Evolutionary conservation across 106 monocot genomes (phyloP).

Genomic region (Allium fistulosum): DNA sequence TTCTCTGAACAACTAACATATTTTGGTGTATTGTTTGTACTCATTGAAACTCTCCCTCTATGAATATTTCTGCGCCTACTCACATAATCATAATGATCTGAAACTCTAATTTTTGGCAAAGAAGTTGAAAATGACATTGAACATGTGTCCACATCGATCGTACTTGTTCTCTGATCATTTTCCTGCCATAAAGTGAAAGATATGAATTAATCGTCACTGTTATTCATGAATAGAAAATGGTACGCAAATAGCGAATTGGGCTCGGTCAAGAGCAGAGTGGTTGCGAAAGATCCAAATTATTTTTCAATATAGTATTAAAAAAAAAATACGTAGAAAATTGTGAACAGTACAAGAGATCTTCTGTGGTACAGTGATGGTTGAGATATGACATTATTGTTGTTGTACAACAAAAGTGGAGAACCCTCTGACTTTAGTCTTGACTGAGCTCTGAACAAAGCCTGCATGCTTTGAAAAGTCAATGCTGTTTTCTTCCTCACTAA

Average conservation of each 20-base stretch:
- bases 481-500: conserved; percentile 72
- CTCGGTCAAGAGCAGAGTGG: background rate
- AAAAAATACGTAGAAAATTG: background rate
- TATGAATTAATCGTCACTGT: too few species aligned
- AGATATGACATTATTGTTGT: conserved; percentile 14
- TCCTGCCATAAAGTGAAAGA: too few species aligned
- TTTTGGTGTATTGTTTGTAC: conserved; percentile 45
- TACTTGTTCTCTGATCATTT: too few species aligned
- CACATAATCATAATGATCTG: conserved; percentile 35
- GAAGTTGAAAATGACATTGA: background rate
- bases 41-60: conserved; percentile 11
- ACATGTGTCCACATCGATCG: background rate
- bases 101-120: conserved; percentile 26
- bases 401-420: conserved; percentile 1
- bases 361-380: conserved; percentile 4
- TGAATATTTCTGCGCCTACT: too few species aligned
- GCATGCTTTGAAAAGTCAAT: conserved; percentile 45
- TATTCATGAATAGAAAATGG: too few species aligned
- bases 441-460: conserved; percentile 63
- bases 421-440: background rate
- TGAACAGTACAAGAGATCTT: conserved; percentile 15
- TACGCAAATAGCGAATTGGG: too few species aligned
- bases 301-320: background rate
- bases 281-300: conserved; percentile 7
- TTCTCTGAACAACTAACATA: conserved; percentile 14